Conservation (phyloP, 345 rosid genomes). For the Salix koriyanagi region DNA sequence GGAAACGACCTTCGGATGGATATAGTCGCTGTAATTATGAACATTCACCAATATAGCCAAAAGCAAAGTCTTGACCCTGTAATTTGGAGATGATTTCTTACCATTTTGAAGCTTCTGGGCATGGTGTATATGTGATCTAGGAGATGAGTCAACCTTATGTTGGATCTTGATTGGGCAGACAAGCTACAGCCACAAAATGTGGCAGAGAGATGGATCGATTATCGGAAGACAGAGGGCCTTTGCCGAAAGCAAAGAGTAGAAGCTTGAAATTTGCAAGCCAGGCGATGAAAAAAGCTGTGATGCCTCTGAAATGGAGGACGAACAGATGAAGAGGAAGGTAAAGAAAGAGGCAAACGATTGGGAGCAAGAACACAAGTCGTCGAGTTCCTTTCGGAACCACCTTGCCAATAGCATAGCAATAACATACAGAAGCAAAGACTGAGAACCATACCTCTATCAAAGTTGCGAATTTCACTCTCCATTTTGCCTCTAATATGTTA, state of each 20-base stretch:
- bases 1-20: conserved; percentile 32
- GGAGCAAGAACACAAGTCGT: conserved; percentile 33
- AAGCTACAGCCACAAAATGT: conserved; percentile 41
- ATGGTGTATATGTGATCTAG: neutral
- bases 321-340: conserved; percentile 36
- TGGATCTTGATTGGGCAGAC: conserved; percentile 62
- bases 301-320: conserved; percentile 29
- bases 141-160: conserved; percentile 7
- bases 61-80: conserved; percentile 33
- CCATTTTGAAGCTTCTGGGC: conserved; percentile 9
- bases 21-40: conserved; percentile 21
- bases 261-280: conserved; percentile 67
- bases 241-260: conserved; percentile 44
- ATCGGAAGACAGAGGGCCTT: conserved; percentile 36
- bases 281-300: conserved; percentile 38
- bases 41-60: conserved; percentile 21
- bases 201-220: conserved; percentile 32
- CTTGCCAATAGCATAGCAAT: conserved; percentile 25
- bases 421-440: conserved; percentile 27
- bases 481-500: neutral
- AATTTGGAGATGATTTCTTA: conserved; percentile 9
- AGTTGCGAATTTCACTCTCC: conserved; percentile 29
- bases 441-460: conserved; percentile 37
- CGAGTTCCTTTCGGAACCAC: conserved; percentile 31
- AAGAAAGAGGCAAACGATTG: conserved; percentile 33